Evolutionary conservation across 2,329 filamentous ascomycete genomes (phyloP).

Genomic region (Teratosphaeria zuluensis): DNA sequence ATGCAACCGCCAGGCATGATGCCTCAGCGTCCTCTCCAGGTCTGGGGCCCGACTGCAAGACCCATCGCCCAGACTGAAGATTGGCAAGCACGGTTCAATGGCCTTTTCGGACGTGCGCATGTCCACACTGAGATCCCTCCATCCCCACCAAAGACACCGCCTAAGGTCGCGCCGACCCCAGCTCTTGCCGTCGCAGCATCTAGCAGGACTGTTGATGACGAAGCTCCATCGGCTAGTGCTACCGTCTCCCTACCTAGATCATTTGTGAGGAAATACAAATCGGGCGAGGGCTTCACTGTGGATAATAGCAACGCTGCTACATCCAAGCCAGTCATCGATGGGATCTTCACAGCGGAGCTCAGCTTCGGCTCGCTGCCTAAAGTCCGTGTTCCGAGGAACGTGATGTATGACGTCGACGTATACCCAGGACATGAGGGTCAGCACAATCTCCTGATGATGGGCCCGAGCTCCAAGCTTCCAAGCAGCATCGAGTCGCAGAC

Average conservation of each 20-base stretch:
- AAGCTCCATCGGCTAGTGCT: conserved; percentile 43
- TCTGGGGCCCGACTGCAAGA: conserved; percentile 29
- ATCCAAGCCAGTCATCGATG: conserved; percentile 32
- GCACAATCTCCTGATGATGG: conserved; percentile 13
- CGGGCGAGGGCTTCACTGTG: conserved; percentile 18
- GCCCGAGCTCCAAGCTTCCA: conserved; percentile 5
- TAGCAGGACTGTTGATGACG: conserved; percentile 57
- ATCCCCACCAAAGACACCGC: conserved; percentile 29
- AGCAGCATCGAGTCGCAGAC: conserved; percentile 8
- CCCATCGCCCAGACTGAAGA: conserved; percentile 40
- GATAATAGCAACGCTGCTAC: conserved; percentile 24
- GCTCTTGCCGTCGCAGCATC: conserved; percentile 49
- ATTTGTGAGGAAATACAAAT: conserved; percentile 1
- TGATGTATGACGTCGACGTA: conserved; percentile 12
- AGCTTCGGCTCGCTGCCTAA: conserved; percentile 39
- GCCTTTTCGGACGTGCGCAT: conserved; percentile 55
- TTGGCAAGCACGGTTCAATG: conserved; percentile 82
- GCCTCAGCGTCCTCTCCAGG: conserved; percentile 30
- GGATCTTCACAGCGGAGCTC: conserved; percentile 35
- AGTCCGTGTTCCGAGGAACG: conserved; percentile 18
- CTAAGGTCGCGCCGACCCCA: conserved; percentile 34
- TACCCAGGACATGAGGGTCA: conserved; percentile 3
- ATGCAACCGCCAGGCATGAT: conserved; percentile 30
- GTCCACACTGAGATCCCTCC: conserved; percentile 32
- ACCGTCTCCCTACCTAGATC: conserved; percentile 59